These are phyloP conservation scores for Oenanthe sinensis DNA, from an alignment of 129 eudicot species.

Conservation along the genomic window DNA sequence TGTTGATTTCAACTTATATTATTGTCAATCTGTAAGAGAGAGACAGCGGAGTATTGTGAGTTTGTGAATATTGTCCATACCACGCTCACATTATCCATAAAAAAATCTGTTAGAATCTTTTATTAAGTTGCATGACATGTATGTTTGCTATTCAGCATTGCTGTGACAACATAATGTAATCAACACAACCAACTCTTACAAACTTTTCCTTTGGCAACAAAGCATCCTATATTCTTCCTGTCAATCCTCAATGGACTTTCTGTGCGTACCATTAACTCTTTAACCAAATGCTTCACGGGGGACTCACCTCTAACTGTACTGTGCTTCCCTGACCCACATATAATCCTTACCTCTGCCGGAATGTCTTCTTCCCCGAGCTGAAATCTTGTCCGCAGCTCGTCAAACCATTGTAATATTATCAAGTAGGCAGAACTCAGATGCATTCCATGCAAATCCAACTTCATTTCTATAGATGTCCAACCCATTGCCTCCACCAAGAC, in stretches of 20 bases:
- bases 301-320: constrained; percentile 59
- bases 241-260: constrained; percentile 64
- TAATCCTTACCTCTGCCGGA: constrained; percentile 53
- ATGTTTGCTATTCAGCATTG: neutral
- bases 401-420: constrained; percentile 65
- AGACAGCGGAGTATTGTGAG: neutral
- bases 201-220: constrained; percentile 56
- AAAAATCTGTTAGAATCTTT: too few relatives aligned
- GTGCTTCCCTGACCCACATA: constrained; percentile 77
- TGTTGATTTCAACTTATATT: neutral
- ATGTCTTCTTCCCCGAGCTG: constrained; percentile 11
- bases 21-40: neutral
- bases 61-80: neutral
- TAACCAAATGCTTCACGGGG: constrained; percentile 49
- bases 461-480: constrained; percentile 44
- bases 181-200: constrained; percentile 49
- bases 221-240: constrained; percentile 63
- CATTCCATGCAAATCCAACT: constrained; percentile 94
- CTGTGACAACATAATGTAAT: neutral
- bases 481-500: constrained; percentile 45
- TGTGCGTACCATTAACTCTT: constrained; percentile 48
- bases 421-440: constrained; percentile 55
- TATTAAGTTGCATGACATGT: too few relatives aligned
- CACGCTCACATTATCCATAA: too few relatives aligned
- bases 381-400: constrained; percentile 35